Conservation (phyloP, 352 stramenopile genomes). For the Globisporangium viniferum region DNA sequence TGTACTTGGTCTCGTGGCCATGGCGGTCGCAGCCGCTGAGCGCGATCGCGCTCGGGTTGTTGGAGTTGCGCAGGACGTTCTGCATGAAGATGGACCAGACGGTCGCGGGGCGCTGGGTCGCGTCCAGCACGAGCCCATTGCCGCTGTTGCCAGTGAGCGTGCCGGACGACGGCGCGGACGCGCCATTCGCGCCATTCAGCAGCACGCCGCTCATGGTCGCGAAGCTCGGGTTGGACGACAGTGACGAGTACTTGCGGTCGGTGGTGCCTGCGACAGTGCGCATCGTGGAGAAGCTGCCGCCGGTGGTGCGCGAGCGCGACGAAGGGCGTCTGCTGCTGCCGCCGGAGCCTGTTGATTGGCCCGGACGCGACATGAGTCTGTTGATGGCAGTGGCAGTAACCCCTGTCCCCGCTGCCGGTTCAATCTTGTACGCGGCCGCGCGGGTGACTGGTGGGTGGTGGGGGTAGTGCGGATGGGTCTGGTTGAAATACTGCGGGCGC, state of each 20-base stretch:
- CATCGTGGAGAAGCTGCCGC: constrained; percentile 5
- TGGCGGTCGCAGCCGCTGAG: constrained; percentile 10
- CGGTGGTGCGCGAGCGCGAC: constrained; percentile 15
- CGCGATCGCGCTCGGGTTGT: constrained; percentile 12
- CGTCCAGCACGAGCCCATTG: constrained; percentile 5
- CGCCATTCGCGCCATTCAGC: background rate
- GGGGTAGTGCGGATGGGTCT: background rate
- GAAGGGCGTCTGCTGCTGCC: background rate
- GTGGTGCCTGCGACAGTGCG: background rate
- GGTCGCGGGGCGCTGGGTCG: constrained; percentile 6
- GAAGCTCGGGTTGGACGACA: constrained; percentile 1
- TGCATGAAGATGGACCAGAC: constrained; percentile 20
- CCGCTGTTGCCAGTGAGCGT: background rate
- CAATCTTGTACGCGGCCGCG: constrained; percentile 2
- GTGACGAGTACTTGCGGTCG: constrained; percentile 14
- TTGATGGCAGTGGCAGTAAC: background rate
- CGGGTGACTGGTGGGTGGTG: constrained; percentile 1
- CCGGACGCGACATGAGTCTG: background rate
- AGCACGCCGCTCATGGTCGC: constrained; percentile 8
- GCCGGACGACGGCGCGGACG: background rate
- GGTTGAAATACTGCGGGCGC: background rate
- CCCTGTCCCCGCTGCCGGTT: background rate
- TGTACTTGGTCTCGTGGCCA: constrained; percentile 17
- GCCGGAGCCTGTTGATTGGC: background rate
- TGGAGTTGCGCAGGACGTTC: constrained; percentile 16